phyloP scores from a whole-genome alignment of 257 asterid genomes.

The Nicotiana tabacum region DNA sequence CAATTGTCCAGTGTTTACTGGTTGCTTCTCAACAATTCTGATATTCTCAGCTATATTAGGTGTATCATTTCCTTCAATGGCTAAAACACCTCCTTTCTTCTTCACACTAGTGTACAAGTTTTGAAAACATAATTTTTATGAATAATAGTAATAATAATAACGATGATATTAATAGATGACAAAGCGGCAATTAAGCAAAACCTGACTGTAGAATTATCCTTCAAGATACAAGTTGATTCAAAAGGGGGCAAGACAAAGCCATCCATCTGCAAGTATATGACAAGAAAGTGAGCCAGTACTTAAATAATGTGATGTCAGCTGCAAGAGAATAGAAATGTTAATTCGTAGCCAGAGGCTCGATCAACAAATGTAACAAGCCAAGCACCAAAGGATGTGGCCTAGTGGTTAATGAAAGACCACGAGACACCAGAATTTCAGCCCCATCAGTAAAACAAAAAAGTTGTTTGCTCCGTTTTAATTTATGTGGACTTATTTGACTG shows the following conservation, averaged over 20 bases:
- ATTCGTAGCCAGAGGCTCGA: neutral
- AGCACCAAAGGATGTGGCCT: neutral
- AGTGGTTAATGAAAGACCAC: neutral
- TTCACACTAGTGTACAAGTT: conserved; percentile 37
- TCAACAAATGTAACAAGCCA: neutral
- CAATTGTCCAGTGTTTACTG: conserved; percentile 34
- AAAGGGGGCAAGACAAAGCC: conserved; percentile 72
- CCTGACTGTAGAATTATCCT: conserved; percentile 71
- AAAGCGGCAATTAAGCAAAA: conserved; percentile 19
- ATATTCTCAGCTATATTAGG: conserved; percentile 26
- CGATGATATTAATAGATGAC: neutral
- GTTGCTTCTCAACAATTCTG: conserved; percentile 43
- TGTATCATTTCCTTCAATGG: conserved; percentile 38
- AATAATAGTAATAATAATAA: neutral
- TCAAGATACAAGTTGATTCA: conserved; percentile 66
- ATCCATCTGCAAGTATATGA: conserved; percentile 46
- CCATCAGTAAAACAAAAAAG: neutral
- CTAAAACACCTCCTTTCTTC: conserved; percentile 44
- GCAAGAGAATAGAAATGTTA: neutral
- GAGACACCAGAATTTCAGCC: neutral
- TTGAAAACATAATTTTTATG: neutral
- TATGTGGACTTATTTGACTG: too few species aligned
- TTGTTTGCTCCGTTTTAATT: too few species aligned
- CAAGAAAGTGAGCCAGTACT: neutral
- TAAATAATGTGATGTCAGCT: neutral